Evolutionary conservation across 2,329 filamentous ascomycete species (phyloP), one percentile per base, ranked within the genome.

Genomic region (Fusarium sp.): DNA sequence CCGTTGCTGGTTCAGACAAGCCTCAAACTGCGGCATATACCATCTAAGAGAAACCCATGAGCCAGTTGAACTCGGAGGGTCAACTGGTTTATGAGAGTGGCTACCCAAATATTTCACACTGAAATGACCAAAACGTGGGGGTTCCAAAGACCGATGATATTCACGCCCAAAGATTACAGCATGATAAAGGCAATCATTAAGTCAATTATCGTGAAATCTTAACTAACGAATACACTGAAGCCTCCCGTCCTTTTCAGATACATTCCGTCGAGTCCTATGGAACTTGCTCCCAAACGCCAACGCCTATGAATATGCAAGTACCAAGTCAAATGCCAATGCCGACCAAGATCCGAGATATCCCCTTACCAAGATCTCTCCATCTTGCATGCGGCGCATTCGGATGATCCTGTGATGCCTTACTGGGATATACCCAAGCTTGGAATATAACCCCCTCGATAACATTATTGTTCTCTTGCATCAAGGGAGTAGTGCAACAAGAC

Each of bases 311-410:
- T 55, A 55, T 56, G 42, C 44, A 30, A 56, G 50, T 54, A 18
- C 45, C 48, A 73, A 73, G 67, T 52, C 73, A 46, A 41, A 33
- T 55, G 17, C 23, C 49, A 73, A 75, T 69, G 58, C 74, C 74
- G 74, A 75, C 56, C 50, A 67, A 75, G 61, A 73, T 74, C 74
- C 74, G 74, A 76, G 73, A 75, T 75, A 70, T 72, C 71, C 58
- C 74, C 74, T 61, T 61, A 63, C 49, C 60, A 60, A 62, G 50
- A 74, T 76, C 64, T 72, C 45, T 33, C 33, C 63, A 72, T 71
- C 48, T 60, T 58, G 55, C 57, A 61, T 63, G 54, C 41, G 56
- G 54, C 67, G 53, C 57, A 42, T 49, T 52, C 67, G 65, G 48
- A 40, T 52, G 40, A 40, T 33, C 15, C 26, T 46, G 48, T 48